A percentile compares a stretch with the other conserved stretches of the same genome.
These are phyloP conservation scores for Crucihimalaya himalaica DNA, from an alignment of 345 rosid species.

Conservation along the genomic window DNA sequence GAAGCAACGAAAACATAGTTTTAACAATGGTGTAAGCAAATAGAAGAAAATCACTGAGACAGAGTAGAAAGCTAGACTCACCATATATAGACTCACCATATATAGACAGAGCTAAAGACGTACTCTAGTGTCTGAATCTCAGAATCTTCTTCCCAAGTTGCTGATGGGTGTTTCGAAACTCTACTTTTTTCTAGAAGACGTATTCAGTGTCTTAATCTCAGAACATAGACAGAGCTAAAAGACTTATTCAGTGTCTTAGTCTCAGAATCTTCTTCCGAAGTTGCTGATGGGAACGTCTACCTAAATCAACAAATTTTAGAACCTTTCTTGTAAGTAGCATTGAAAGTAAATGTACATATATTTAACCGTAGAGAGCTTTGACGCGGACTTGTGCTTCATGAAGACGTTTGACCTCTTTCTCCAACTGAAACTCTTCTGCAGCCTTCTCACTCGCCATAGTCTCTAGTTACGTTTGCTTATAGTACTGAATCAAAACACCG, in stretches of 20 bases:
- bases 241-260: constrained; percentile 94
- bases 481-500: constrained; percentile 58
- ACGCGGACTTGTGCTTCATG: constrained; percentile 79
- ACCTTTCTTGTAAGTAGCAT: constrained; percentile 16
- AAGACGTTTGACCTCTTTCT: constrained; percentile 84
- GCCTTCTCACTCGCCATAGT: constrained; percentile 98
- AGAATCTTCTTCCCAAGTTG: too few species aligned
- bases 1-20: too few species aligned
- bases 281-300: constrained; percentile 70
- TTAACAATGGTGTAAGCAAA: too few species aligned
- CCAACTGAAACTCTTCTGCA: constrained; percentile 97
- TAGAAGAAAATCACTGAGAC: too few species aligned
- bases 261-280: constrained; percentile 97
- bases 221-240: neutral
- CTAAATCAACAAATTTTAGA: constrained; percentile 42
- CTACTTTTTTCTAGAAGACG: too few species aligned
- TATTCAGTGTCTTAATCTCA: too few species aligned
- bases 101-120: too few species aligned
- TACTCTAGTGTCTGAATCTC: too few species aligned
- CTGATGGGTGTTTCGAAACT: too few species aligned
- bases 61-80: too few species aligned
- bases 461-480: constrained; percentile 98
- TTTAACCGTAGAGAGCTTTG: constrained; percentile 23
- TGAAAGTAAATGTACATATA: constrained; percentile 6
- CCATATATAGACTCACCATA: too few species aligned